Base-by-base conservation (phyloP, 2,329 filamentous ascomycete genomes). In the Curvularia eragrostidis region DNA sequence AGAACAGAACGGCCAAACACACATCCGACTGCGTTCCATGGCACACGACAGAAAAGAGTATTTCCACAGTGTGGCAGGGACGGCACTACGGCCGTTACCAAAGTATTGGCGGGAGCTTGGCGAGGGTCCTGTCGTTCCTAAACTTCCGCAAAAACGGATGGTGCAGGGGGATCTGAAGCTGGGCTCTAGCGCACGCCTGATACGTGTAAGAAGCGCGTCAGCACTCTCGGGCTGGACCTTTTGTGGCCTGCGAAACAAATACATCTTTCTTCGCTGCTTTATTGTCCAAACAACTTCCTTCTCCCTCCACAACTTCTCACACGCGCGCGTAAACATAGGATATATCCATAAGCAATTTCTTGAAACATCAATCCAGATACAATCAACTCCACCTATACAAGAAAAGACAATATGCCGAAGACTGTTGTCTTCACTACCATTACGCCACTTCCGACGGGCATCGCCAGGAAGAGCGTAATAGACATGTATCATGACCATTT, bases 401-500 rank as follows among this genome's bases (percentile, higher is more conserved):
- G 41, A 55, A 28, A 50, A 28, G 34, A 41, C 72, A 79, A 65
- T 53, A 91, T 93, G 89, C 86, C 86, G 47, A 91, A 88, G 78
- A 84, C 87, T 62, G 86, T 84, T 15, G 82, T 87, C 30, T 92
- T 93, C 79, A 95, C 91, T 38, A 90, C 86, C 44, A 87, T 93
- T 66, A 95, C 91, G 26, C 89, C 91, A 18, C 83, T 96, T 30
- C 92, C 93, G 8, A 67, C 84, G 2, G 81, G 82, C 65, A 84
- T 95, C 64, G 82, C 86, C 47, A 86, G 91, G 53, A 83, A 89
- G 64, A 83, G 85, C n/a, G 91, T 91, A 41, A 75, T 96, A 62
- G 82, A 86, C 52, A 91, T 91, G 65, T 86, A 96, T 30, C 91
- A 92, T 75, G 84, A 89, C 75, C 91, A 96, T 77, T 75, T 83